Percentiles rank a stretch among this genome's conserved stretches.
These are phyloP conservation scores for Gaertneriomyces semiglobifer DNA, from an alignment of 192 early-diverging fungal genomes.

Conservation along the genomic window DNA sequence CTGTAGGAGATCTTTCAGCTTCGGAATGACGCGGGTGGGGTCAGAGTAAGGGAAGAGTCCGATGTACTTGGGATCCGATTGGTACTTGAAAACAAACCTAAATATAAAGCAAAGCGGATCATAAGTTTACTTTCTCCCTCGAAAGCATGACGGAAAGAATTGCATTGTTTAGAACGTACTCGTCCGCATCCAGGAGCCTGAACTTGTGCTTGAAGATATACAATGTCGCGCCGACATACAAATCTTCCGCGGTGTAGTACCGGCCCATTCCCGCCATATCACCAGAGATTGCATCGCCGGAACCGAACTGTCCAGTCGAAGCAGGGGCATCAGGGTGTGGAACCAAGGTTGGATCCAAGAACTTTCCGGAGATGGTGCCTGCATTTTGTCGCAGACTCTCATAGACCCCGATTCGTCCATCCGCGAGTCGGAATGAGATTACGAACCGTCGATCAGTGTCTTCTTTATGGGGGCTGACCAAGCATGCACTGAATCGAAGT, in stretches of 20 bases:
- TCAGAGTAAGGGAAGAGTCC: slow-evolving; percentile 27
- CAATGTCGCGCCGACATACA: slow-evolving; percentile 54
- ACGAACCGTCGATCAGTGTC: slow-evolving; percentile 58
- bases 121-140: too few relatives aligned
- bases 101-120: too few relatives aligned
- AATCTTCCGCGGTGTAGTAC: slow-evolving; percentile 53
- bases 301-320: too few relatives aligned
- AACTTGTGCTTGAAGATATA: slow-evolving; percentile 50
- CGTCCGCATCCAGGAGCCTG: slow-evolving; percentile 59
- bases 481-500: slow-evolving; percentile 55
- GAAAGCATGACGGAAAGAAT: neutral
- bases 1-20: slow-evolving; percentile 23
- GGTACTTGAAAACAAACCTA: slow-evolving; percentile 50
- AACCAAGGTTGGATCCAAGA: slow-evolving; percentile 58
- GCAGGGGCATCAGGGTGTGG: slow-evolving; percentile 35
- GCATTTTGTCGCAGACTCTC: slow-evolving; percentile 63
- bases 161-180: slow-evolving; percentile 41
- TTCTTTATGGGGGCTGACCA: slow-evolving; percentile 56
- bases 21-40: slow-evolving; percentile 25
- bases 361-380: slow-evolving; percentile 60
- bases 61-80: slow-evolving; percentile 1
- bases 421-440: slow-evolving; percentile 55
- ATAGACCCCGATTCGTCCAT: slow-evolving; percentile 65
- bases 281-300: too few relatives aligned
- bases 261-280: too few relatives aligned